phyloP scores from a whole-genome alignment of 169 alveolate genomes.

The Babesia divergens region DNA sequence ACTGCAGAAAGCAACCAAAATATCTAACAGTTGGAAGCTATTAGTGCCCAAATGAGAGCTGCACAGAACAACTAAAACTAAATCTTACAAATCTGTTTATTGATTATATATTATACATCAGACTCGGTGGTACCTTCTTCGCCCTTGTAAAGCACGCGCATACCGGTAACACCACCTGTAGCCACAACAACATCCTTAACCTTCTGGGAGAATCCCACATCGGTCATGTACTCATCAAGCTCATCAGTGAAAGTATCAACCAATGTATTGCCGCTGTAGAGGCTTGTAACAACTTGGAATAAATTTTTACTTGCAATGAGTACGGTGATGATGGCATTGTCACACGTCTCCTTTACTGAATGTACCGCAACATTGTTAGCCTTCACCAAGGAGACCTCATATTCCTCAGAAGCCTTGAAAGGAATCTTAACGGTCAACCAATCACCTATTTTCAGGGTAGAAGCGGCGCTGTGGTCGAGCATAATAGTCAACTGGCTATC shows the following conservation, averaged over 20 bases:
- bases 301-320: conserved; percentile 8
- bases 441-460: conserved; percentile 33
- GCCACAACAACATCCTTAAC: conserved; percentile 50
- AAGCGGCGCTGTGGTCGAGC: conserved; percentile 12
- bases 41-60: conserved; percentile 8
- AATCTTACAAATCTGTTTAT: neutral
- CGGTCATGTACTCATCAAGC: neutral
- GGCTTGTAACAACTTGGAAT: conserved; percentile 23
- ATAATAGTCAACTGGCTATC: conserved; percentile 23
- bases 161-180: conserved; percentile 42
- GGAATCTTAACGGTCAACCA: conserved; percentile 39
- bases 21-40: conserved; percentile 15
- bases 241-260: conserved; percentile 2
- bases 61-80: conserved; percentile 19
- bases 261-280: neutral
- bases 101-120: neutral
- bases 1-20: neutral
- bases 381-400: neutral
- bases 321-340: conserved; percentile 18
- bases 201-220: neutral
- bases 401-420: neutral
- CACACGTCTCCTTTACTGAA: neutral
- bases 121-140: neutral
- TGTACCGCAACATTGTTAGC: neutral
- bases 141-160: conserved; percentile 44